Evolutionary conservation across 805 yeast genomes (phyloP).

Genomic region (Barnettozyma sucrosica): DNA sequence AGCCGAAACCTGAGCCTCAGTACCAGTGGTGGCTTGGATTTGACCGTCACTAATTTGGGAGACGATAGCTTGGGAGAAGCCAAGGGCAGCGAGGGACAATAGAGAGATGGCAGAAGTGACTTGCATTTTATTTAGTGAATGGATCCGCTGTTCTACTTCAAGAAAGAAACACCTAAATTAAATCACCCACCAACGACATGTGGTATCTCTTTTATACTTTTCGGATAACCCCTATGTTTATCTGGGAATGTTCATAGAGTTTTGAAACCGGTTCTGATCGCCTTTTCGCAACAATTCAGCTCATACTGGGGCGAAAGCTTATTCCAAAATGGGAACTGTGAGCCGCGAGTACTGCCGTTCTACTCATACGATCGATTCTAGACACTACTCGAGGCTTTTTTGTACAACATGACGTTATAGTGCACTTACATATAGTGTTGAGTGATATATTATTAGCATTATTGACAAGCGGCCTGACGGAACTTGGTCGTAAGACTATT

Average conservation of each 20-base stretch:
- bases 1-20: conserved; percentile 1
- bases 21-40: conserved; percentile 18
- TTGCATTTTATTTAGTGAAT: conserved; percentile 15
- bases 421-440: background rate
- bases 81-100: conserved; percentile 15
- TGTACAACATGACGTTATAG: background rate
- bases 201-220: background rate
- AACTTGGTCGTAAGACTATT: too few relatives aligned
- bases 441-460: background rate
- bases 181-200: background rate
- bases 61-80: conserved; percentile 29
- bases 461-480: too few relatives aligned
- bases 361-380: background rate
- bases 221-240: background rate
- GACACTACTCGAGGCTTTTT: background rate
- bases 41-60: conserved; percentile 49
- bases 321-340: background rate
- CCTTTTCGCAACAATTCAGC: background rate
- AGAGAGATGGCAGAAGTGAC: conserved; percentile 13
- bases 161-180: background rate
- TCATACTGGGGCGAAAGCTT: background rate
- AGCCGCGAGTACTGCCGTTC: background rate
- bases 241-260: too few relatives aligned
- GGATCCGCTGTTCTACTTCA: background rate
- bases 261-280: background rate